Base-by-base conservation (phyloP, 2,329 filamentous ascomycete species). In the Chalara sp. region DNA sequence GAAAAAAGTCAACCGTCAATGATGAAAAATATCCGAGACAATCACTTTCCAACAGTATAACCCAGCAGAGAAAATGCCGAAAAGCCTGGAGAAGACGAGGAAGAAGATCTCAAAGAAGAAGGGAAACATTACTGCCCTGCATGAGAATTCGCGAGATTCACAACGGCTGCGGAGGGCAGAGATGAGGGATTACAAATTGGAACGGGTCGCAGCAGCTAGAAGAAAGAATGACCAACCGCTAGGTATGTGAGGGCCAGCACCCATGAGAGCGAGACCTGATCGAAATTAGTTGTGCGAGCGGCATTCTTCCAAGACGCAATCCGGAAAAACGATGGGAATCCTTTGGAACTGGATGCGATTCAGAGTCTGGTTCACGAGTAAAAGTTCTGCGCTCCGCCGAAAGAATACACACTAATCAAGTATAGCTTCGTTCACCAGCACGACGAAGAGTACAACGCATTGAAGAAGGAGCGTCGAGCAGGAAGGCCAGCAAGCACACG, bases 131-230 rank as follows among this genome's bases (percentile, higher is more conserved):
- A 83, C 84, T 32, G 78, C 85, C 10, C 76, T 97, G 28, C 92
- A 97, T 65, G 86, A 90, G 68, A 89, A 89, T 67, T 96, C 90
- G 54, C 79, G 93, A 58, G 89, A 97, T 73, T 87, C 90, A 4
- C 81, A 86, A 63, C 81, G 89, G 47, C 74, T 97, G 56, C 86
- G 89, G 66, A 80, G 84, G 61, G 93, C 93, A 21, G 80, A 81
- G 55, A 79, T 84, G 56, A 79, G 93, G 68, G 91, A 96, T 63
- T 85, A 93, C 62, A 88, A 88, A 65, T 76, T 99, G 35, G 81
- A 82, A 59, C 86, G 85, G 66, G 73, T 91, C 50, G 79, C 83
- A 28, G 72, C 79, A n/a, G 74, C 83, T 37, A 80, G 87, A 61
- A 78, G 79, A 61, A 93, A 86, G 68, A 81, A 79, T 56, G 89